Evolutionary conservation across 768 basidiomycete genomes (phyloP).

Genomic region (Suillus americanus): DNA sequence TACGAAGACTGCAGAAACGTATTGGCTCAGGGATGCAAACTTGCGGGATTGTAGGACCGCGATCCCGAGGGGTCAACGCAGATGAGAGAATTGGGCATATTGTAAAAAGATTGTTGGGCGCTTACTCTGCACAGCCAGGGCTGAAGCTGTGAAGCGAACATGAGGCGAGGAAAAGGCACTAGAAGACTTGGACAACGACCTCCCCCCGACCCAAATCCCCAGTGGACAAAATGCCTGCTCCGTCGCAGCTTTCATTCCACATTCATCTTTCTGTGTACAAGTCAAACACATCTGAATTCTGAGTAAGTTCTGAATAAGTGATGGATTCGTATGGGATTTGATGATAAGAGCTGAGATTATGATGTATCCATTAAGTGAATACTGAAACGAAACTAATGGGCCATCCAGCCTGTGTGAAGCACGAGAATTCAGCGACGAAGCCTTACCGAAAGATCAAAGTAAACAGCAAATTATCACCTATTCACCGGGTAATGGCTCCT

Average conservation of each 20-base stretch:
- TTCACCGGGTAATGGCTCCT: neutral
- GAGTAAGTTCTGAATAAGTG: neutral
- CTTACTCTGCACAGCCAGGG: no score
- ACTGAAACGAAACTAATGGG: fast-evolving
- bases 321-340: neutral
- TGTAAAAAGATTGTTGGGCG: no score
- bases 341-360: neutral
- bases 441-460: neutral
- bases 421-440: neutral
- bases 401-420: neutral
- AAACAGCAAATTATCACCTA: neutral
- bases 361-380: neutral
- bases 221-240: no score
- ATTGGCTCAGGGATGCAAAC: no score
- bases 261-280: neutral
- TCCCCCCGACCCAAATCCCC: neutral
- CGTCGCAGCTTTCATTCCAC: neutral
- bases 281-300: neutral
- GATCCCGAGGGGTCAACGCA: no score
- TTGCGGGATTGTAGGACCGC: no score
- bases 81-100: no score
- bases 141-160: no score
- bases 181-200: neutral
- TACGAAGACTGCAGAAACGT: no score
- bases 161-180: neutral